Conservation (phyloP, 2,329 filamentous ascomycete species). For the Aureobasidium melanogenum region DNA sequence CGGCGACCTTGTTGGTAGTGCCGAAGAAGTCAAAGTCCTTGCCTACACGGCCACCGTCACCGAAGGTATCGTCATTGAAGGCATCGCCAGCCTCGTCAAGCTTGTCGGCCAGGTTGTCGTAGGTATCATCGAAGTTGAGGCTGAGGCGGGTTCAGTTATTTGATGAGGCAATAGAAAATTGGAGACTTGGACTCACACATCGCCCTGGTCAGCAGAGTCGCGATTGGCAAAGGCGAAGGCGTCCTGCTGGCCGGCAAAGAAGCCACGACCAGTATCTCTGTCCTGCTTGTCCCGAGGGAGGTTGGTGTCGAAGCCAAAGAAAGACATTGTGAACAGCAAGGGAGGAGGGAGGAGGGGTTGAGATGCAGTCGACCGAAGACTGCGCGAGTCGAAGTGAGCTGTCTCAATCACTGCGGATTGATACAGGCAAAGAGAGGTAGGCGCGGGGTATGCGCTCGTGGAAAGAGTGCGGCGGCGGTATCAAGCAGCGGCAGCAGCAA, state of each 20-base stretch:
- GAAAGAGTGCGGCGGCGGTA: neutral
- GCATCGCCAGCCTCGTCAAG: slow-evolving; percentile 87
- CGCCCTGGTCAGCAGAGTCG: slow-evolving; percentile 48
- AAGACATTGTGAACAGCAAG: slow-evolving; percentile 52
- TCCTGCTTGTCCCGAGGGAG: slow-evolving; percentile 52
- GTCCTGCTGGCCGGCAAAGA: slow-evolving; percentile 67
- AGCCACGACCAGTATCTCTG: slow-evolving; percentile 43
- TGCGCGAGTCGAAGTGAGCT: neutral
- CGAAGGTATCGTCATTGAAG: slow-evolving; percentile 95
- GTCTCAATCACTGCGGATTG: neutral
- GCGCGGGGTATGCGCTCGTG: slow-evolving; percentile 1
- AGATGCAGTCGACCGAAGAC: neutral
- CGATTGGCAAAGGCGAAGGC: slow-evolving; percentile 77
- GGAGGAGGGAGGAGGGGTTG: neutral
- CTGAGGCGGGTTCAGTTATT: slow-evolving; percentile 32
- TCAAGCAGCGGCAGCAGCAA: neutral
- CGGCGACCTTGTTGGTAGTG: slow-evolving; percentile 76
- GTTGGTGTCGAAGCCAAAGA: slow-evolving; percentile 78
- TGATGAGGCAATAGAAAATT: slow-evolving; percentile 20
- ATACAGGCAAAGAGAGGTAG: neutral
- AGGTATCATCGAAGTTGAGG: slow-evolving; percentile 92
- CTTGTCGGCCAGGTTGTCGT: slow-evolving; percentile 85
- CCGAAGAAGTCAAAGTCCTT: slow-evolving; percentile 98
- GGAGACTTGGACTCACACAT: slow-evolving; percentile 40
- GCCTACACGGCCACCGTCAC: slow-evolving; percentile 51